Evolutionary conservation across 2,329 filamentous ascomycete genomes (phyloP).

Genomic region (Periconia sp.): DNA sequence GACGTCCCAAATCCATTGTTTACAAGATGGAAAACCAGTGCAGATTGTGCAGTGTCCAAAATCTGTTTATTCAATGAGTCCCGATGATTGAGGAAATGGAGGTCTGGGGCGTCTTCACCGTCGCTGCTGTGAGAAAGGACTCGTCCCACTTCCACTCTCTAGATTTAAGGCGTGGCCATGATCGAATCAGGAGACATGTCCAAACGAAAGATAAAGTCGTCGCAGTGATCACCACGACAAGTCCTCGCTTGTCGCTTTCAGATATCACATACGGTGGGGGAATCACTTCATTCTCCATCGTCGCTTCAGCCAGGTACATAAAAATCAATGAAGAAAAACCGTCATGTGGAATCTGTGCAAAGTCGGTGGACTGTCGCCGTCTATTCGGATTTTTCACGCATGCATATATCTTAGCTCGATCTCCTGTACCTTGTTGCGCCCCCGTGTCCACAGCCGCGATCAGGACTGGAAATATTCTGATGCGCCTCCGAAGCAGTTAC

Average conservation of each 20-base stretch:
- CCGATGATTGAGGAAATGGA: neutral
- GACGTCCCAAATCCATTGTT: conserved; percentile 32
- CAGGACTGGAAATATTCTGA: too few species aligned
- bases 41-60: conserved; percentile 27
- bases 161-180: conserved; percentile 33
- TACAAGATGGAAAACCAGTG: conserved; percentile 29
- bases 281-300: conserved; percentile 21
- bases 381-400: too few species aligned
- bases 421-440: too few species aligned
- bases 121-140: conserved; percentile 29
- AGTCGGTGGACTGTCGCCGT: too few species aligned
- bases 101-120: conserved; percentile 18
- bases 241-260: conserved; percentile 37
- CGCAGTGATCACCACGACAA: conserved; percentile 38
- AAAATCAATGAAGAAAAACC: too few species aligned
- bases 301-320: too few species aligned
- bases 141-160: conserved; percentile 41
- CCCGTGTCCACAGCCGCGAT: too few species aligned
- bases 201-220: conserved; percentile 36
- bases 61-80: conserved; percentile 17
- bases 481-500: too few species aligned
- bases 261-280: conserved; percentile 39
- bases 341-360: too few species aligned
- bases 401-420: too few species aligned
- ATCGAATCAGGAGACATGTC: conserved; percentile 35